Conservation (phyloP, 352 stramenopile species). For the Blastocystis sp. region DNA sequence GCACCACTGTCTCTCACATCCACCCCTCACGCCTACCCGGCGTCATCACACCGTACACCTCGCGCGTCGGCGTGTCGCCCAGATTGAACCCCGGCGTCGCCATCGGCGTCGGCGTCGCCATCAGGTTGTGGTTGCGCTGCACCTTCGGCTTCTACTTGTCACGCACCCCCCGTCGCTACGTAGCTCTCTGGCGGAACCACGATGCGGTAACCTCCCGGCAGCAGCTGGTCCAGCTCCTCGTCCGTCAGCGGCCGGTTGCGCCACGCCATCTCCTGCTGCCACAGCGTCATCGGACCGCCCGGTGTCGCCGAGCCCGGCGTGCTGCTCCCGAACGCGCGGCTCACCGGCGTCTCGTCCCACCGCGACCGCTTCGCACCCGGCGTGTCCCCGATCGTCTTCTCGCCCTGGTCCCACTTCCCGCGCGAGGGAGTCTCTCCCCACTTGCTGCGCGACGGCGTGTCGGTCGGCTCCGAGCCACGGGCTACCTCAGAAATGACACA, state of each 20-base stretch:
- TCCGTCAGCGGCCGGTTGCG: slow-evolving; percentile 72
- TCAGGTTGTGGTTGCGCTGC: slow-evolving; percentile 81
- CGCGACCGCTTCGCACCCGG: slow-evolving; percentile 73
- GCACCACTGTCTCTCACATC: slow-evolving; percentile 64
- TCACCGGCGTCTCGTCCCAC: slow-evolving; percentile 87
- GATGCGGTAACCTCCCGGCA: slow-evolving; percentile 87
- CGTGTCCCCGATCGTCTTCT: slow-evolving; percentile 58
- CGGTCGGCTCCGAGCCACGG: slow-evolving; percentile 61
- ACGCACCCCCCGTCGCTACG: slow-evolving; percentile 60
- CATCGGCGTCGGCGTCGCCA: slow-evolving; percentile 86
- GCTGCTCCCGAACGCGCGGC: slow-evolving; percentile 60
- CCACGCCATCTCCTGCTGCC: slow-evolving; percentile 55
- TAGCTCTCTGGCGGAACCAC: slow-evolving; percentile 84
- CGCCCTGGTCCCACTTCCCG: slow-evolving; percentile 32
- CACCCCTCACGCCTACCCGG: slow-evolving; percentile 60
- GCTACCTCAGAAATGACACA: slow-evolving; percentile 59
- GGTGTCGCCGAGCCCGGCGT: background rate
- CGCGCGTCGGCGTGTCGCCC: slow-evolving; percentile 64
- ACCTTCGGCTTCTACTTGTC: slow-evolving; percentile 69
- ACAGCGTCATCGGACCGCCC: background rate
- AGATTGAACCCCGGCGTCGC: slow-evolving; percentile 71
- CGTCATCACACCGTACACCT: slow-evolving; percentile 64
- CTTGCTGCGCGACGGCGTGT: slow-evolving; percentile 64
- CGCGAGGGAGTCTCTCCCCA: slow-evolving; percentile 61
- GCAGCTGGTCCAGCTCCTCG: slow-evolving; percentile 88